Base-by-base conservation (phyloP, 768 basidiomycete species). In the Pleurotus eryngii region DNA sequence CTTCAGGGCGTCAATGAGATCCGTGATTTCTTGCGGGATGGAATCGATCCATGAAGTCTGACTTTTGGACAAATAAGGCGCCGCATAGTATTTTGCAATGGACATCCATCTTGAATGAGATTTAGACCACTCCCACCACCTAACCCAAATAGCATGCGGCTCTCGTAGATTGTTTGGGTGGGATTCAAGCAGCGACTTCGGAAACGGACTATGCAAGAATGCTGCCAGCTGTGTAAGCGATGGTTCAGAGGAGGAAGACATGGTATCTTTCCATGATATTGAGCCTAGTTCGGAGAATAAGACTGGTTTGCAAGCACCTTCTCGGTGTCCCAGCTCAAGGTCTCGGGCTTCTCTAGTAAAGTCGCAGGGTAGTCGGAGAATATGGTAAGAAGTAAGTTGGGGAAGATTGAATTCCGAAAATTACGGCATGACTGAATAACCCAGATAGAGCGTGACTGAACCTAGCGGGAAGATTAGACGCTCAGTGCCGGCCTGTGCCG, bases 131-230 rank as follows among this genome's bases (percentile, higher is more conserved):
- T 17, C 11, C 51, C 51, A 54, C 51, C 51, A 54, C 26, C 24
- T 38, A 22, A 9, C 39, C 51, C 51, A 54, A 24, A 30, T 40
- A n/a, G 5, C 3, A 42, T 54, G 51, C 5, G 51, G 51, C 18
- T 42, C 20, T 0, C 9, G 39, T 17, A 73, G 61, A 57, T 81
- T 76, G 63, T 83, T 83, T 24, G 82, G 82, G 59, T 83, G 82
- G 15, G 67, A 68, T 38, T 62, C 63, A n/a, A 83, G 70, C 18
- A 83, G 60, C 1, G 74, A 64, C 4, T 64, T 46, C 12, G 68
- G 65, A 20, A 64, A 46, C 3, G 69, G 63, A 22, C 39, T 20
- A 39, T 26, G 20, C 37, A 54, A 20, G 37, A 39, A 54, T 26
- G 35, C 37, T 17, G 51, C 51, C 18, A 54, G 39, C 1, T 54